Evolutionary conservation across 164 flowering plant species (phyloP).

Genomic region (Piper longum): DNA sequence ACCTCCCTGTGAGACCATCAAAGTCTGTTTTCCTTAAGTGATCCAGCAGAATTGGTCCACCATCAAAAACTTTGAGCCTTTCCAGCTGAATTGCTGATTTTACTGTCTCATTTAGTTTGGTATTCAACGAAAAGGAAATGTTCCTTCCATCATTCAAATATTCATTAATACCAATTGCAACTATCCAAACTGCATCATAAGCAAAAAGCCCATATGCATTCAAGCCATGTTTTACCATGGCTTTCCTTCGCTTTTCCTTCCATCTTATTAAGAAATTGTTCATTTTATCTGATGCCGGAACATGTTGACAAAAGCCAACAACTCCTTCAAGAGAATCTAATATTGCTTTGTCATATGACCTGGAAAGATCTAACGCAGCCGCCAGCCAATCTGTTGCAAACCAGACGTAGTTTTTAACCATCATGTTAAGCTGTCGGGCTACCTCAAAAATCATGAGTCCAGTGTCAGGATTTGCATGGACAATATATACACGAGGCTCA

Average conservation of each 20-base stretch:
- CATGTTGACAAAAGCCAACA: conserved; percentile 47
- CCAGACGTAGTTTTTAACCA: conserved; percentile 54
- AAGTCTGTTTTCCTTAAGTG: conserved; percentile 31
- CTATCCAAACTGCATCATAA: conserved; percentile 67
- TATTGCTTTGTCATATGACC: conserved; percentile 9
- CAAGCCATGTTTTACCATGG: conserved; percentile 16
- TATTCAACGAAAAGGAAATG: conserved; percentile 31
- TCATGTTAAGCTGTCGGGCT: conserved; percentile 53
- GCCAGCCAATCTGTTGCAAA: conserved; percentile 74
- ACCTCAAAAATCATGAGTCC: conserved; percentile 29
- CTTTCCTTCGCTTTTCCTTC: conserved; percentile 23
- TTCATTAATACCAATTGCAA: conserved; percentile 37
- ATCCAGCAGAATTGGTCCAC: conserved; percentile 24
- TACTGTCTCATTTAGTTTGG: conserved; percentile 11
- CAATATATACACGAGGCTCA: conserved; percentile 62
- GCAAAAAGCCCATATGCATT: conserved; percentile 53
- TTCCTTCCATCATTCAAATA: conserved; percentile 26
- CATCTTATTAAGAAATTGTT: conserved; percentile 28
- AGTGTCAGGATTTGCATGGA: conserved; percentile 54
- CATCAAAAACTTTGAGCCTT: conserved; percentile 36
- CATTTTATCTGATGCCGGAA: conserved; percentile 32
- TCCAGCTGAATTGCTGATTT: conserved; percentile 14
- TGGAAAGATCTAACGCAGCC: conserved; percentile 41
- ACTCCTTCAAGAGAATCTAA: conserved; percentile 35
- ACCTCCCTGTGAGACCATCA: conserved; percentile 42